Conservation (phyloP, 345 rosid species). For the Populus pruinosa region DNA sequence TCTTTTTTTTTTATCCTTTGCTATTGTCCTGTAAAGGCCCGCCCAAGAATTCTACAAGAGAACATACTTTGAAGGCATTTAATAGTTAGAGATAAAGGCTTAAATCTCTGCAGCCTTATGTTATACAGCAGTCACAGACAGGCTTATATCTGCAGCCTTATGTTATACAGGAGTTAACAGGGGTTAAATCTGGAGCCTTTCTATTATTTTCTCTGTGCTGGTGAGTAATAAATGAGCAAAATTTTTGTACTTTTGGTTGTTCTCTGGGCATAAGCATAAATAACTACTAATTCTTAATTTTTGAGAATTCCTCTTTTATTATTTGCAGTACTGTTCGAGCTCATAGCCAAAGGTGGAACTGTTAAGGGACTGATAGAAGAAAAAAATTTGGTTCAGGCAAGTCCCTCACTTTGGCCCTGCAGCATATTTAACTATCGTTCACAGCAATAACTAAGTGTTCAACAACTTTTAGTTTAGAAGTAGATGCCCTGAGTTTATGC, state of each 20-base stretch:
- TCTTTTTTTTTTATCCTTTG: not conserved
- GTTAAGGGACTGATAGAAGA: slow-evolving; percentile 75
- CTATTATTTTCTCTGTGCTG: not conserved
- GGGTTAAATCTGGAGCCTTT: not conserved
- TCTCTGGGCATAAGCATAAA: not conserved
- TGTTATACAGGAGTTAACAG: not conserved
- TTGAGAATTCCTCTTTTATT: not conserved
- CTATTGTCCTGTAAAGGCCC: not conserved
- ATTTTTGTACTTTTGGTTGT: not conserved
- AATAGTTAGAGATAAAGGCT: not conserved
- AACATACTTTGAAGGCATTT: not conserved
- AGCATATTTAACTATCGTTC: not conserved
- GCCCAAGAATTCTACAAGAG: not conserved
- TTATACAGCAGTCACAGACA: not conserved
- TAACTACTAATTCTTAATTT: not conserved
- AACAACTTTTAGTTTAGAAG: not conserved
- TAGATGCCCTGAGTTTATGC: not conserved
- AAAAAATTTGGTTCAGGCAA: slow-evolving; percentile 89
- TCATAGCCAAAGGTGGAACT: slow-evolving; percentile 90
- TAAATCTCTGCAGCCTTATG: not conserved
- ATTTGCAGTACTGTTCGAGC: slow-evolving; percentile 70
- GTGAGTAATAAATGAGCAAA: not conserved
- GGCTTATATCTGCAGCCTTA: not conserved
- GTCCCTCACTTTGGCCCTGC: slow-evolving; percentile 27
- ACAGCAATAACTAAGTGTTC: not conserved